Conservation (phyloP, 495 filamentous ascomycete species). For the Aspergillus hancockii region DNA sequence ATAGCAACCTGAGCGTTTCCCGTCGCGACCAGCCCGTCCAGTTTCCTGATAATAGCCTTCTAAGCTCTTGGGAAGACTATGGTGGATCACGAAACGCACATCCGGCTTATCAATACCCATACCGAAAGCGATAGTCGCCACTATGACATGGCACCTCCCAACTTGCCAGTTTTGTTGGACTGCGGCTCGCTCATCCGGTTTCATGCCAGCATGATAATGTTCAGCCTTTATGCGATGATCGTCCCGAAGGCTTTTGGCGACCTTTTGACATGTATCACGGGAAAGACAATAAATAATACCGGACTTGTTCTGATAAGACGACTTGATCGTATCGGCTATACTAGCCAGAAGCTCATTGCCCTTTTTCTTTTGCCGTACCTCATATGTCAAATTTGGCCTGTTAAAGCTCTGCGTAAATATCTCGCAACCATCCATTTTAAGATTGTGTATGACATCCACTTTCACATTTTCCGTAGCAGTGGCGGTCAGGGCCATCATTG, state of each 20-base stretch:
- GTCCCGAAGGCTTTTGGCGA: conserved; percentile 65
- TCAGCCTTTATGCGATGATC: conserved; percentile 68
- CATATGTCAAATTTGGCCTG: conserved; percentile 85
- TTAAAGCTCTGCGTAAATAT: conserved; percentile 91
- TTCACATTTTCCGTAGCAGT: conserved; percentile 94
- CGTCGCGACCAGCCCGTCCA: conserved; percentile 90
- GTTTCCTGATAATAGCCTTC: conserved; percentile 99
- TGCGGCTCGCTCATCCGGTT: conserved; percentile 57
- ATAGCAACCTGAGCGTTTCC: conserved; percentile 82
- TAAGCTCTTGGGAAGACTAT: conserved; percentile 88
- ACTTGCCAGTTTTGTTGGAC: conserved; percentile 82
- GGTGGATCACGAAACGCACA: conserved; percentile 93
- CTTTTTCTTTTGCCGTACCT: conserved; percentile 64
- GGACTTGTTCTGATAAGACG: conserved; percentile 64
- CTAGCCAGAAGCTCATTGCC: conserved; percentile 57
- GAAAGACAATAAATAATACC: conserved; percentile 95
- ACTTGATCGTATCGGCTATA: conserved; percentile 72
- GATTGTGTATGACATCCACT: conserved; percentile 82
- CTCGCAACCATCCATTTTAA: conserved; percentile 74
- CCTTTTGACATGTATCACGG: conserved; percentile 75
- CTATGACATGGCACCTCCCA: conserved; percentile 79
- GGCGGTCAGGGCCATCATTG: conserved; percentile 91
- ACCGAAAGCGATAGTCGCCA: conserved; percentile 98
- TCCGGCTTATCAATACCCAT: conserved; percentile 99
- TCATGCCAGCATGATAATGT: conserved; percentile 85